phyloP scores from a whole-genome alignment of 345 rosid genomes.

The Eucalyptus curtisii region DNA sequence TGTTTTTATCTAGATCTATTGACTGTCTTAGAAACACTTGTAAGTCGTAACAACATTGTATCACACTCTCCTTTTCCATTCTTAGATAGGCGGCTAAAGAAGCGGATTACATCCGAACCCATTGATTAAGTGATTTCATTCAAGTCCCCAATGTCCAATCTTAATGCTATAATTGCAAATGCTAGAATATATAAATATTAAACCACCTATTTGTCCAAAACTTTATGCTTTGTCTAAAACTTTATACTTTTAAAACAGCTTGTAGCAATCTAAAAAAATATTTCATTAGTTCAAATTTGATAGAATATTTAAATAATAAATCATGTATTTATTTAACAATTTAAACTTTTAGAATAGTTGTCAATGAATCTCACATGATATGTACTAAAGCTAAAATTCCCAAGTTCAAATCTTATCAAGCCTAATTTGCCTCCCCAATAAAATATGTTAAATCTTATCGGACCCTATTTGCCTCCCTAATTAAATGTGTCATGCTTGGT shows the following conservation, averaged over 20 bases:
- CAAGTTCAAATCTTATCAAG: rapidly evolving
- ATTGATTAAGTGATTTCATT: not conserved
- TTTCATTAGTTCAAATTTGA: too few relatives aligned
- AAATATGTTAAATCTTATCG: too few relatives aligned
- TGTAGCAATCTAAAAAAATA: rapidly evolving
- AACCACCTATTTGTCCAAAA: rapidly evolving
- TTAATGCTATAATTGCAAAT: not conserved
- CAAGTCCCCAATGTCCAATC: rapidly evolving
- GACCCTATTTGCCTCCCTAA: rapidly evolving
- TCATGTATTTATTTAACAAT: rapidly evolving
- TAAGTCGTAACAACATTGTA: not conserved
- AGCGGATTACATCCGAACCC: rapidly evolving
- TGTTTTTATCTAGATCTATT: rapidly evolving
- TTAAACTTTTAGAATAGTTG: rapidly evolving
- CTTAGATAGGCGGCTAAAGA: rapidly evolving
- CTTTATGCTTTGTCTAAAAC: too few relatives aligned
- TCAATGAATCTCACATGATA: rapidly evolving
- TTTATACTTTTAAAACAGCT: too few relatives aligned
- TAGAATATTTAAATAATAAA: too few relatives aligned
- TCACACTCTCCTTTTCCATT: not conserved
- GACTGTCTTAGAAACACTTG: not conserved
- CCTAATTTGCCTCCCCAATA: rapidly evolving
- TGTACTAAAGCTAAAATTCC: too few relatives aligned
- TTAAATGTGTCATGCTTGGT: too few relatives aligned
- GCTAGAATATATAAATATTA: too few relatives aligned